These are phyloP conservation scores for Ceratocystis destructans DNA, from an alignment of 2,329 filamentous ascomycete genomes.

Conservation along the genomic window DNA sequence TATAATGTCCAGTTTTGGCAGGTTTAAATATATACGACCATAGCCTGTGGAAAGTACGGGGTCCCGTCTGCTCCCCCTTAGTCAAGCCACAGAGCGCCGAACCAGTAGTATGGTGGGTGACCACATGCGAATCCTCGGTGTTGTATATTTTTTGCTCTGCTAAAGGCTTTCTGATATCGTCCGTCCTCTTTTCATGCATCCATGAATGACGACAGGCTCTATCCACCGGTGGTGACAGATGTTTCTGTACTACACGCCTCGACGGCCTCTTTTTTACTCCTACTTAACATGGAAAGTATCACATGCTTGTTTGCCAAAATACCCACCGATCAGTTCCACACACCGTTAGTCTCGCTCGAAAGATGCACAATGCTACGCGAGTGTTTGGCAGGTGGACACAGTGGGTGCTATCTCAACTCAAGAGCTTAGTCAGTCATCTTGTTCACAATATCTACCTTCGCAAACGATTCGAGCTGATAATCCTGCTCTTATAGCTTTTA, in stretches of 20 bases:
- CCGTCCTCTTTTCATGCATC: too few species aligned
- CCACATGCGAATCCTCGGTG: constrained; percentile 2
- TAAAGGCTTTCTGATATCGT: background rate
- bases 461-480: too few species aligned
- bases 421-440: too few species aligned
- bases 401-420: too few species aligned
- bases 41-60: background rate
- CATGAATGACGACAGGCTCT: too few species aligned
- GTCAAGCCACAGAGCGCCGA: constrained; percentile 2
- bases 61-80: constrained; percentile 9
- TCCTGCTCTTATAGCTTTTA: too few species aligned
- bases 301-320: background rate
- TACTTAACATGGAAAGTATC: background rate
- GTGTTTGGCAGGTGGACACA: too few species aligned
- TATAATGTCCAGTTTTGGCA: background rate
- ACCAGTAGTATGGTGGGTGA: constrained; percentile 10
- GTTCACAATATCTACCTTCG: too few species aligned
- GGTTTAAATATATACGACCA: background rate
- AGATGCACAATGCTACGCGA: too few species aligned
- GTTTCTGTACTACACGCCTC: background rate
- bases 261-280: background rate
- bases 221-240: background rate
- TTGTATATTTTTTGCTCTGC: background rate
- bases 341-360: too few species aligned
- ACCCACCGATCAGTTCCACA: background rate